Base-by-base conservation (phyloP, 106 monocot species). In the Dendrobium chrysotoxum region DNA sequence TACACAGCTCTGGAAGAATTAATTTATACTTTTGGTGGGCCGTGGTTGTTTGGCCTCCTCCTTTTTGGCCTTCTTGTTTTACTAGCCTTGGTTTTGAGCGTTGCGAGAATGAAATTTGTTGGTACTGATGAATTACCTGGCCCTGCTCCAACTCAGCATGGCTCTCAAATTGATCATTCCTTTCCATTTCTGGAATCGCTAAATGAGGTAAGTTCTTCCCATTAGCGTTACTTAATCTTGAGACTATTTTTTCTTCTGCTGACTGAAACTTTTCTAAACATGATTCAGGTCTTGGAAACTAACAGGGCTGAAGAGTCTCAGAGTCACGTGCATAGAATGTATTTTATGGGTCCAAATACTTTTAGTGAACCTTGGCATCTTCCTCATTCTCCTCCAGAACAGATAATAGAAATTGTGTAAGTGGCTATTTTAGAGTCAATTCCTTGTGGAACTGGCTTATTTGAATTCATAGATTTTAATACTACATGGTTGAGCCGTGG, bases 351-450 rank as follows among this genome's bases (percentile, higher is more conserved):
- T 53, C 92, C 95, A 26, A 98, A 98, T 76, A 93, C 95, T n/a
- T 98, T 98, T 47, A 92, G 95, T 84, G 95, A 98, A 82, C 98
- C 98, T 65, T 98, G 98, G 98, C 94, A 98, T 83, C 95, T 98
- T 75, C 95, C 95, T 66, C 98, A 98, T 77, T 86, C 92, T 77
- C 98, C 95, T n/a, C 92, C 98, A 54, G 86, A 91, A 42, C 92
- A 98, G 77, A 89, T 98, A 81, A 78, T 78, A 40, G 95, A 95
- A 76, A 98, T 98, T 78, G 92, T 98, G 92, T 98, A 91, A 88
- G 95, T 87, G 28, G 20, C 4, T 76, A 7, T 39, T 74, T 20
- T 40, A 38, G 8, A 28, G 18, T 57, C 55, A 26, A 57, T 35
- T 78, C 31, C 5, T 17, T 41, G 20, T 40, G 35, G 16, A 35